phyloP scores from a whole-genome alignment of 2,329 filamentous ascomycete species.

The Cryphonectria naterciae region DNA sequence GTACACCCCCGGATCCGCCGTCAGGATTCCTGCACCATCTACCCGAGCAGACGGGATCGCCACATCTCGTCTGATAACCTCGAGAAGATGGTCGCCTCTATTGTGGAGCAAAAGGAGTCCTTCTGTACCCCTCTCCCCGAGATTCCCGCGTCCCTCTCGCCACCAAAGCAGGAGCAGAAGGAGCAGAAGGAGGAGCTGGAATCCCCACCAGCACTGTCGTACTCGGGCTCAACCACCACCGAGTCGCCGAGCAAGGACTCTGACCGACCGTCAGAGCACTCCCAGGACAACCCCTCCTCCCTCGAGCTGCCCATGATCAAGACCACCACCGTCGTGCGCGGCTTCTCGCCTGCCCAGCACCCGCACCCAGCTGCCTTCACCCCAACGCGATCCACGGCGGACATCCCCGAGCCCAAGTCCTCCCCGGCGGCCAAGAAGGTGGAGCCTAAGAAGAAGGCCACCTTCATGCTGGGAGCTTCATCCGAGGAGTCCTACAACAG shows the following conservation, averaged over 20 bases:
- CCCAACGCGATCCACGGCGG: constrained; percentile 51
- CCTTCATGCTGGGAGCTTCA: constrained; percentile 76
- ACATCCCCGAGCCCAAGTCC: constrained; percentile 65
- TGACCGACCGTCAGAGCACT: constrained; percentile 56
- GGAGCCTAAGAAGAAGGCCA: constrained; percentile 65
- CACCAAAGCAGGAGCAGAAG: constrained; percentile 57
- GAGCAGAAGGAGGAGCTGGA: constrained; percentile 33
- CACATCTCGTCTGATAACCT: constrained; percentile 93
- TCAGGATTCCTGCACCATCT: constrained; percentile 72
- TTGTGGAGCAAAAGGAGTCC: constrained; percentile 83
- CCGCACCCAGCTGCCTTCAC: constrained; percentile 50
- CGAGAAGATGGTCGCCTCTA: constrained; percentile 91
- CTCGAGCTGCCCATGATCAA: constrained; percentile 58
- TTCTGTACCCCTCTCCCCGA: constrained; percentile 59
- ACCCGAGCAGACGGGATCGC: constrained; percentile 74
- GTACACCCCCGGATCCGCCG: constrained; percentile 69
- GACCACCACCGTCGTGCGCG: constrained; percentile 73
- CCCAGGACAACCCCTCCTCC: constrained; percentile 39
- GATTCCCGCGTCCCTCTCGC: constrained; percentile 42
- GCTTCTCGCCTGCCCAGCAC: constrained; percentile 79
- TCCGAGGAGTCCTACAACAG: constrained; percentile 78
- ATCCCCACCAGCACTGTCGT: constrained; percentile 40
- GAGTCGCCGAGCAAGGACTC: constrained; percentile 63
- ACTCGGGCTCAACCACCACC: constrained; percentile 48
- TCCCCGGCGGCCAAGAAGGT: constrained; percentile 68